Base-by-base conservation (phyloP, 2,329 filamentous ascomycete genomes). In the Colletotrichum sublineola region DNA sequence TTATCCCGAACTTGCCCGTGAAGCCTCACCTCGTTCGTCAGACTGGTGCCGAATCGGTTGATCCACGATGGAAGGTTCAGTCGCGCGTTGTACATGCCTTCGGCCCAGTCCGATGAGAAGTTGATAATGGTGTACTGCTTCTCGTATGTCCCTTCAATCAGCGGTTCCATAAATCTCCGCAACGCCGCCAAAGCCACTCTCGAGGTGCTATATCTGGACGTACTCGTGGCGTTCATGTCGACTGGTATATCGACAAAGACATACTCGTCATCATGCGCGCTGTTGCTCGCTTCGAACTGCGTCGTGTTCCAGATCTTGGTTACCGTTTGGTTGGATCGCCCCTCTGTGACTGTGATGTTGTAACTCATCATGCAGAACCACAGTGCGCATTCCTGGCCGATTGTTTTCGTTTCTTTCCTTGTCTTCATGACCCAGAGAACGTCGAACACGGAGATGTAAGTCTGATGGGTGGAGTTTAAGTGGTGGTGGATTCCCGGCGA, bases 321-420 rank as follows among this genome's bases (percentile, higher is more conserved):
- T 0, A 78, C 53, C 0, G 58, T 76, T 53, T 79, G 78, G 8
- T 75, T 75, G 24, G 78, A 71, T 42, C 75, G 71, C 24, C 81
- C 80, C 29, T 81, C 77, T 20, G 53, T 75, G 5, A 81, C 77
- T 2, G 73, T 75, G 33, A 81, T 71, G 20, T 77, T 76, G 68
- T 78, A 80, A 14, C 76, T 78, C 65, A 80, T 77, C 29, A 83
- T 76, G 61, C 82, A 83, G 66, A 82, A 81, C 82, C 81, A 84
- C 1, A 83, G 57, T 0, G 77, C 77, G 53, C 81, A 83, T 62
- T 81, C 77, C n/a, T 76, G 74, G 5, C 77, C 81, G 14, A 73
- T 75, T 0, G 58, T 73, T 6, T 73, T 60, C 0, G 76, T 77
- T 50, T 73, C 68, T 5, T 60, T 68, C 18, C 72, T 61, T 4